phyloP scores from a whole-genome alignment of 2,329 filamentous ascomycete species.

The Blastomyces parvus region DNA sequence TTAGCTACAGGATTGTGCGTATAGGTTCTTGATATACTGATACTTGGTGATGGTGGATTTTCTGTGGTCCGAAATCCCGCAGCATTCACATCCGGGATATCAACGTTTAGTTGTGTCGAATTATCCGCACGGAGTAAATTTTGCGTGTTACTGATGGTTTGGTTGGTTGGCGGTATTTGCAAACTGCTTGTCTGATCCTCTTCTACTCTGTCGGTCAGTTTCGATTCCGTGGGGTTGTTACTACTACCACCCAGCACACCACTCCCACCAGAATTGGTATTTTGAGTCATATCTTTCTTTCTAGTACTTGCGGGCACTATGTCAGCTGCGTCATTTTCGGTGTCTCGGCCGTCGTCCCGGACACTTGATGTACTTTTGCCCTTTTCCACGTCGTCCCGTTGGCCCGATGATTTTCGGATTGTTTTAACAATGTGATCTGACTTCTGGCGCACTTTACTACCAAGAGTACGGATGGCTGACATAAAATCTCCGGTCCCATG shows the following conservation, averaged over 20 bases:
- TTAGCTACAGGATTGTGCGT: not conserved
- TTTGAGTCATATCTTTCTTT: not conserved
- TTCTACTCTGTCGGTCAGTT: not conserved
- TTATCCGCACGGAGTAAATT: not conserved
- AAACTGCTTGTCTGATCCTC: not conserved
- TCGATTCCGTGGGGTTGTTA: not conserved
- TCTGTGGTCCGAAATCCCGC: not conserved
- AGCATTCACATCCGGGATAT: not conserved
- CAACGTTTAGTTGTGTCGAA: not conserved
- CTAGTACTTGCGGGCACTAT: not conserved
- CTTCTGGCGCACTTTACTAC: not conserved
- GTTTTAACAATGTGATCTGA: not conserved
- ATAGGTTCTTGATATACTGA: not conserved
- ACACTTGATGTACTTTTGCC: not conserved
- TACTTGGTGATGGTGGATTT: not conserved
- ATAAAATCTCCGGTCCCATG: not conserved
- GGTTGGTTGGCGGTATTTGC: not conserved
- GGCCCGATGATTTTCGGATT: not conserved
- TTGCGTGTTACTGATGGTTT: not conserved
- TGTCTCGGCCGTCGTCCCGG: not conserved
- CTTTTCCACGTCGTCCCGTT: conserved; percentile 3
- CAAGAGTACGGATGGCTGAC: not conserved
- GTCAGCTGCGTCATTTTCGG: not conserved
- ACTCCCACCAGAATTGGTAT: not conserved
- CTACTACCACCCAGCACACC: not conserved